Evolutionary conservation across 1,139 yeast genomes (phyloP).

Genomic region (Candida sanyaensis): DNA sequence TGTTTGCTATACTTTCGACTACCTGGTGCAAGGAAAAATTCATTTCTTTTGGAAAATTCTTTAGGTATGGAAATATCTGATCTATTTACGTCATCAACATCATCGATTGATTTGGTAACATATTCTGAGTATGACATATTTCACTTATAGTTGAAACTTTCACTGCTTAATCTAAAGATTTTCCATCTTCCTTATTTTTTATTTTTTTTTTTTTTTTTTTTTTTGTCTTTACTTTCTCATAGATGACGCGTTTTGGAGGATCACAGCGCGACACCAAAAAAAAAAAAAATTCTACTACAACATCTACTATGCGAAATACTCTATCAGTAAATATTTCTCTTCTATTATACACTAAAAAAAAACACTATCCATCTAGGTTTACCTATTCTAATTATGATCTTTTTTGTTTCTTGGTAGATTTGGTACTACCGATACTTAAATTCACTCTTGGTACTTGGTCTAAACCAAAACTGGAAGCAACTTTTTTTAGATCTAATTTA

Average conservation of each 20-base stretch:
- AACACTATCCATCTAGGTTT: background rate
- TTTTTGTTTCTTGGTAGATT: conserved; percentile 53
- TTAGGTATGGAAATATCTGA: background rate
- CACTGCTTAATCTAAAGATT: background rate
- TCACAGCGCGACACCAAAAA: background rate
- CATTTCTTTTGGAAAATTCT: conserved; percentile 11
- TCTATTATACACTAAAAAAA: background rate
- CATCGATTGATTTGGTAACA: conserved; percentile 1
- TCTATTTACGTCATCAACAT: background rate
- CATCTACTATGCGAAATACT: too few species aligned
- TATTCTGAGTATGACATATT: conserved; percentile 2
- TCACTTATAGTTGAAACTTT: too few species aligned
- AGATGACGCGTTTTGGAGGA: conserved; percentile 5
- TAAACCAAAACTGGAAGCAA: conserved; percentile 94
- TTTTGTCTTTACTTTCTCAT: background rate
- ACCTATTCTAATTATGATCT: conserved; percentile 23
- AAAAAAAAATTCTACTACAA: background rate
- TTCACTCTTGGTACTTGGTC: conserved; percentile 96
- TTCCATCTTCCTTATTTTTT: background rate
- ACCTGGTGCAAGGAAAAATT: conserved; percentile 19
- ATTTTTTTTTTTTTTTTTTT: background rate
- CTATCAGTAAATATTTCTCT: background rate
- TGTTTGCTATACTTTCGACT: conserved; percentile 66
- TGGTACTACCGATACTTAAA: conserved; percentile 91
- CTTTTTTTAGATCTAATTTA: conserved; percentile 89